A percentile compares a stretch with the other conserved stretches of the same genome.
These are phyloP conservation scores for Podaxis pistillaris DNA, from an alignment of 768 basidiomycete genomes.

Conservation along the genomic window DNA sequence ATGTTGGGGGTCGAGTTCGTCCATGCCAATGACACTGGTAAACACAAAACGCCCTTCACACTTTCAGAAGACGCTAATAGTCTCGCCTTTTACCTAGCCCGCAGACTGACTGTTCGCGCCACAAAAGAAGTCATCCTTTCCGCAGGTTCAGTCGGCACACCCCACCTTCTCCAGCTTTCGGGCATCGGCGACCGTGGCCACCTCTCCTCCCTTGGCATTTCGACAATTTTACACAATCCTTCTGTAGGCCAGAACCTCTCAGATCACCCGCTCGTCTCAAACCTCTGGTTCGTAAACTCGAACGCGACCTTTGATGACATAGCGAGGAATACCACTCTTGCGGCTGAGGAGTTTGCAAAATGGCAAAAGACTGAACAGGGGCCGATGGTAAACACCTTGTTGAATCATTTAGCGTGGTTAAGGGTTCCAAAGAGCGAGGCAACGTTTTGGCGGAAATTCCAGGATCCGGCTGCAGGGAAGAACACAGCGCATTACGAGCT, in stretches of 20 bases:
- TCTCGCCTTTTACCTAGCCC: neutral
- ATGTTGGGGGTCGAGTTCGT: constrained; percentile 18
- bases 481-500: constrained; percentile 30
- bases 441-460: constrained; percentile 10
- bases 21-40: neutral
- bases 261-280: constrained; percentile 16
- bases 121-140: constrained; percentile 18
- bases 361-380: constrained; percentile 17
- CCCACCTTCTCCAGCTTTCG: constrained; percentile 23
- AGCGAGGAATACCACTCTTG: neutral
- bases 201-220: constrained; percentile 17
- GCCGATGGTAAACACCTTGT: constrained; percentile 21
- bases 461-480: constrained; percentile 30
- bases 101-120: constrained; percentile 5
- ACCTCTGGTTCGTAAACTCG: constrained; percentile 9
- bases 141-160: constrained; percentile 21
- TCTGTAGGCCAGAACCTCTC: constrained; percentile 23
- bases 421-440: constrained; percentile 25
- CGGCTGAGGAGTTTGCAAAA: constrained; percentile 2
- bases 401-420: constrained; percentile 25
- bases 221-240: constrained; percentile 17
- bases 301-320: neutral
- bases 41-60: neutral
- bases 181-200: constrained; percentile 20
- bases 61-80: neutral